These are phyloP conservation scores for Ophiostoma pallidulum DNA, from an alignment of 2,329 filamentous ascomycete genomes.

Conservation along the genomic window DNA sequence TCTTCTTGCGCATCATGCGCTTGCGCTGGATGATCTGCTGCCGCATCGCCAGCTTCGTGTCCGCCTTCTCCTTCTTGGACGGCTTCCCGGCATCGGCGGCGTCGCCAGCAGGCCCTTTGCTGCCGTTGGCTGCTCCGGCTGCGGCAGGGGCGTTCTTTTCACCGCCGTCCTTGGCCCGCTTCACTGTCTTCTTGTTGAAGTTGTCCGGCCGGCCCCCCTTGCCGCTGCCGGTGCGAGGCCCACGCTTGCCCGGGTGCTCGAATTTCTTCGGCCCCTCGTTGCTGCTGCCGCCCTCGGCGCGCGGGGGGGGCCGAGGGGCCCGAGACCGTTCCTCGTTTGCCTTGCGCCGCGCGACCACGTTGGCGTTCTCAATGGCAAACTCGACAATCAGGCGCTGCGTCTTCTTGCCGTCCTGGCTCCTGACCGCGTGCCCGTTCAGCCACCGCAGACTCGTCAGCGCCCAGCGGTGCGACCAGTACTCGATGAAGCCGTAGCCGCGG, in stretches of 20 bases:
- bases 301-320: constrained; percentile 14
- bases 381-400: constrained; percentile 89
- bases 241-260: background rate
- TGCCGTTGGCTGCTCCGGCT: constrained; percentile 15
- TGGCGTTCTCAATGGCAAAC: constrained; percentile 96
- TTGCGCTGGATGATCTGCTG: constrained; percentile 82
- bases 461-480: constrained; percentile 88
- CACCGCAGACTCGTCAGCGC: constrained; percentile 91
- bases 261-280: background rate
- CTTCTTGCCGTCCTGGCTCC: constrained; percentile 53
- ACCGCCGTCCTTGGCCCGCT: background rate
- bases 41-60: constrained; percentile 34
- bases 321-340: constrained; percentile 44
- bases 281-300: constrained; percentile 24
- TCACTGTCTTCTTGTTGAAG: background rate
- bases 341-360: constrained; percentile 75
- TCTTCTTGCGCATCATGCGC: constrained; percentile 66
- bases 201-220: constrained; percentile 6
- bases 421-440: constrained; percentile 68
- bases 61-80: constrained; percentile 20
- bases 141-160: background rate
- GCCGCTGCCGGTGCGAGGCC: background rate
- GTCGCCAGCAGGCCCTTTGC: constrained; percentile 18
- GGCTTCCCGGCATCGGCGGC: constrained; percentile 9
- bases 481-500: constrained; percentile 93